Evolutionary conservation across 257 asterid genomes (phyloP), one percentile per base, ranked within the genome.

Genomic region (Ocimum tenuiflorum): DNA sequence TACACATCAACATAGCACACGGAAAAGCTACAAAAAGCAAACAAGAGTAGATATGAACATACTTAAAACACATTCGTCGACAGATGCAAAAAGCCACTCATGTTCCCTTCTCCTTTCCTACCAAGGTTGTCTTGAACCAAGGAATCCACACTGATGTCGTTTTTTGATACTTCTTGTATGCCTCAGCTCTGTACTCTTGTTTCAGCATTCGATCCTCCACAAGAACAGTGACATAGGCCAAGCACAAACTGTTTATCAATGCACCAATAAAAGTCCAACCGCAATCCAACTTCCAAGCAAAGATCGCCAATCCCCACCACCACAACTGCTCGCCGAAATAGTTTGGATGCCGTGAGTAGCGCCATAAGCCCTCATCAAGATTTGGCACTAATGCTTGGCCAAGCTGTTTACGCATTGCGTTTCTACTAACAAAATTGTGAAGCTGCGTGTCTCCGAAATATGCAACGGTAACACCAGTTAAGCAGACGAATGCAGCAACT

Each of bases 291-390:
- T 83, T 84, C 97, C 90, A 92, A 1, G 85, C 88, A 36, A 87
- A 83, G 53, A 85, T 69, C 27, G 23, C 85, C 49, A 92, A 74
- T 7, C 99, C 98, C 97, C 95, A 92, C 99, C 99, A 92, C 98
- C 97, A 92, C 62, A 92, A 39, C 75, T 92, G 98, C 86, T 92
- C 98, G 3, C 98, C 98, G 7, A 92, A 77, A 63, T 92, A 92
- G 81, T 92, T 92, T 0, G 97, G 98, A 67, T 92, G 98, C 2
- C 96, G 79, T 0, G 97, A 89, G 78, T 79, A 89, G 55, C 46
- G 55, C 98, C 98, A 92, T 20, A 89, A 73, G 43, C 98, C 98
- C 48, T 62, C 67, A 39, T 92, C 95, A 10, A 92, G 97, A 78
- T 60, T 78, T 6, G 82, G 87, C 55, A 89, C 85, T 54, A 76